Base-by-base conservation (phyloP, 2,329 filamentous ascomycete genomes). In the Claviceps sp. region DNA sequence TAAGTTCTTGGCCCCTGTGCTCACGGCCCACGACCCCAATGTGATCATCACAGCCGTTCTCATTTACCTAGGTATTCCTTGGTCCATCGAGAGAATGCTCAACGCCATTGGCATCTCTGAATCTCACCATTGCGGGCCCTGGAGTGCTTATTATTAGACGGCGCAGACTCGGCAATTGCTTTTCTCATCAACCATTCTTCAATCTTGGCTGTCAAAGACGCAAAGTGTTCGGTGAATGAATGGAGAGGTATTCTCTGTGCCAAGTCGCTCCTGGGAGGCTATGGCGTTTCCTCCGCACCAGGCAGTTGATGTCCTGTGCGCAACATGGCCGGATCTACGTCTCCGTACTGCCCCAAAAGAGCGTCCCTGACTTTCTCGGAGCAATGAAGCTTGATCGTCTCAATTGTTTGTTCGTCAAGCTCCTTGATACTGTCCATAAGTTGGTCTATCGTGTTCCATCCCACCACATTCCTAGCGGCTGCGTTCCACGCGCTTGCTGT, bases 401-500 rank as follows among this genome's bases (percentile, higher is more conserved):
- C 47, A 8, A 54, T 51, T 23, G 66, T 29, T 37, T 59, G 57
- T 4, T 47, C 58, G 50, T 69, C 65, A 16, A 57, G 54, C 9
- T 62, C 57, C 38, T 56, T 44, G 20, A 69, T 61, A 3, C 49
- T 54, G 23, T 59, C 52, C 20, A 61, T 57, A 52, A 68, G 56
- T 9, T 54, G 51, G 23, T 53, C 56, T 51, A 68, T 57, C 36
- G 56, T 61, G 29, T 62, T 54, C 66, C 67, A 68, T 45, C 62
- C 58, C 23, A 69, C 65, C 9, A 67, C 63, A 42, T 68, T 67
- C 50, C 64, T 65, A 3, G 65, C 66, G 0, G 61, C 65, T 26
- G 61, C 58, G 47, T 68, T 68, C 65, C 66, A 68, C 11, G 62
- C 60, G 52, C 64, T 66, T 3, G 66, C 66, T 16, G 66, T 58